Percentiles rank a stretch among this genome's conserved stretches.
These are phyloP conservation scores for Podaxis mareebaensis DNA, from an alignment of 768 basidiomycete genomes.

Conservation along the genomic window DNA sequence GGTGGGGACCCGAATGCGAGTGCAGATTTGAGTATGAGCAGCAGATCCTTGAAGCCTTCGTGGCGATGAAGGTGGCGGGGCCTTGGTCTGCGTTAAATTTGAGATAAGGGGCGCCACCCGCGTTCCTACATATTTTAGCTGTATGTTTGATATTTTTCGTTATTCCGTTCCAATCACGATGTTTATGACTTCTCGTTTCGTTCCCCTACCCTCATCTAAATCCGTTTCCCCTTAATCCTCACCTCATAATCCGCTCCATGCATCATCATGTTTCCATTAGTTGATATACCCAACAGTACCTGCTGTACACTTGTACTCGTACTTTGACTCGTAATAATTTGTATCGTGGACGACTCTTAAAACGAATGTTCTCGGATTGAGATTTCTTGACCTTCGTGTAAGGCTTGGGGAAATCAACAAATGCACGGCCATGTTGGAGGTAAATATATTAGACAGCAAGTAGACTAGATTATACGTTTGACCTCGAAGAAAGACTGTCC, in stretches of 20 bases:
- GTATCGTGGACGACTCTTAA: background rate
- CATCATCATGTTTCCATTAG: conserved; percentile 6
- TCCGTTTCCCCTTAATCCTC: conserved; percentile 16
- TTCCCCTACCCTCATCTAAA: conserved; percentile 15
- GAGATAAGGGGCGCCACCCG: background rate
- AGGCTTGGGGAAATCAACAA: background rate
- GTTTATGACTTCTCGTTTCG: conserved; percentile 20
- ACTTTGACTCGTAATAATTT: conserved; percentile 4
- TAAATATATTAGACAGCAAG: conserved; percentile 20
- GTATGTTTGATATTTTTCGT: conserved; percentile 18
- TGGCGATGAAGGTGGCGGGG: conserved; percentile 50
- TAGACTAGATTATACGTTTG: conserved; percentile 74
- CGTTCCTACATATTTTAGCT: background rate
- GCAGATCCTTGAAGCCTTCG: conserved; percentile 44
- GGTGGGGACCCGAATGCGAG: conserved; percentile 47
- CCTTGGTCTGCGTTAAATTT: background rate
- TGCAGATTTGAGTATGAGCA: conserved; percentile 49
- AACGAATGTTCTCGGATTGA: background rate
- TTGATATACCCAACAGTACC: conserved; percentile 23
- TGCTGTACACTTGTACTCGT: conserved; percentile 13
- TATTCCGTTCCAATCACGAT: conserved; percentile 16
- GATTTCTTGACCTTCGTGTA: background rate
- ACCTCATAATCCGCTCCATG: conserved; percentile 4
- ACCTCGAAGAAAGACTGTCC: conserved; percentile 86
- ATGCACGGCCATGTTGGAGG: background rate